These are phyloP conservation scores for Periglandula ipomoeae DNA, from an alignment of 2,329 filamentous ascomycete genomes.

Conservation along the genomic window DNA sequence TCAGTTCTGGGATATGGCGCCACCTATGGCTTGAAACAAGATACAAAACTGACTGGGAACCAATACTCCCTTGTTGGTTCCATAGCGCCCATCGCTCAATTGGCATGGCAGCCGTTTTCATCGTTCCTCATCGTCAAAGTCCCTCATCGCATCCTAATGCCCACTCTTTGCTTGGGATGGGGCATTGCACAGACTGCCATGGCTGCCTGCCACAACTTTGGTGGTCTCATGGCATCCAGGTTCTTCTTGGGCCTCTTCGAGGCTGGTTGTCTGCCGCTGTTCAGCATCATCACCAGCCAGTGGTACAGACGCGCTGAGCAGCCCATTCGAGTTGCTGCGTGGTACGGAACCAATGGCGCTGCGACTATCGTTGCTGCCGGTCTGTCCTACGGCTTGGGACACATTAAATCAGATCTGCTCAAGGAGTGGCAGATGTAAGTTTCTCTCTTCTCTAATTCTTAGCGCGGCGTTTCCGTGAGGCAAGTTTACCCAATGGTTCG, in stretches of 20 bases:
- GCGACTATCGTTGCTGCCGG: constrained; percentile 48
- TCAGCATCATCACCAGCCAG: constrained; percentile 36
- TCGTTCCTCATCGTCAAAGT: constrained; percentile 52
- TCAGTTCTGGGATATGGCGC: constrained; percentile 47
- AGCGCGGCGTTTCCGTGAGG: background rate
- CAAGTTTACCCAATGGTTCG: background rate
- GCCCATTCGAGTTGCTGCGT: constrained; percentile 52
- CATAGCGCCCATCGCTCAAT: constrained; percentile 49
- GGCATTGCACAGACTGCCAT: constrained; percentile 34
- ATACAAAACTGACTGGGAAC: constrained; percentile 40
- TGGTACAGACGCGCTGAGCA: constrained; percentile 47
- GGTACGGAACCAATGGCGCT: constrained; percentile 54
- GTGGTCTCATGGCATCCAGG: constrained; percentile 37
- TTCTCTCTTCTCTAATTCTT: background rate
- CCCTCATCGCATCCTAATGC: constrained; percentile 50
- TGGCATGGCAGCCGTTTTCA: constrained; percentile 52
- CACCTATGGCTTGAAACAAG: constrained; percentile 42
- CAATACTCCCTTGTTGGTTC: constrained; percentile 50
- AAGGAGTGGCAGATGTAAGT: constrained; percentile 17
- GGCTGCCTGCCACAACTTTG: constrained; percentile 38
- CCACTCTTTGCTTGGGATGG: constrained; percentile 35
- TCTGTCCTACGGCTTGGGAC: constrained; percentile 47
- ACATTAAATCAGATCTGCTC: constrained; percentile 29
- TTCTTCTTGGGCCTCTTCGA: constrained; percentile 41
- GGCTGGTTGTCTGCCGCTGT: constrained; percentile 41